These are phyloP conservation scores for Wickerhamiella pararugosa DNA, from an alignment of 1,139 yeast genomes.

Conservation along the genomic window DNA sequence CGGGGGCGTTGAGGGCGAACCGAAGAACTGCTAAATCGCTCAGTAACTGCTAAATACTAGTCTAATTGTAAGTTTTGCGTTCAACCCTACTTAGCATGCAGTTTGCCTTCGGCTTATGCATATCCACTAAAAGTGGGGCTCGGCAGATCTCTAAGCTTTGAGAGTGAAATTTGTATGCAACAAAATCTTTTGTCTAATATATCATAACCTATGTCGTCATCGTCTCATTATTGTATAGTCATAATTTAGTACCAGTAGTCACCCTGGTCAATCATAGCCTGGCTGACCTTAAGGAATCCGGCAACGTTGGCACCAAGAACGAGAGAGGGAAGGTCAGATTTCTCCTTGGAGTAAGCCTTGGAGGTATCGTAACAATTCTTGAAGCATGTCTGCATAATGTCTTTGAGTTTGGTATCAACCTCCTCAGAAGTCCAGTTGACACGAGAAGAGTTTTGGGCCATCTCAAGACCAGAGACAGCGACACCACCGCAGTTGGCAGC, in stretches of 20 bases:
- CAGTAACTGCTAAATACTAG: no score
- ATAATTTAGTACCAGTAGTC: conserved; percentile 36
- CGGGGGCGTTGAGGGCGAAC: no score
- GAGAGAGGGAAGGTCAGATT: conserved; percentile 67
- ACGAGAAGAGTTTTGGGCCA: conserved; percentile 98
- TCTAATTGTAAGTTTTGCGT: no score
- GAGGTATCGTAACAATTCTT: conserved; percentile 86
- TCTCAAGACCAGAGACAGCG: conserved; percentile 94
- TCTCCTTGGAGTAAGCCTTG: conserved; percentile 56
- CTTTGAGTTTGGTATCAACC: conserved; percentile 76
- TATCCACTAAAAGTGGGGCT: no score
- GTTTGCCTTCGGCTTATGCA: no score
- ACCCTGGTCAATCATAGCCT: conserved; percentile 97
- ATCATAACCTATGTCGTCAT: no score
- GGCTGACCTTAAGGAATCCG: conserved; percentile 96
- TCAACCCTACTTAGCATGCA: no score
- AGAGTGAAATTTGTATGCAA: no score
- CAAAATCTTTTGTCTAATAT: no score
- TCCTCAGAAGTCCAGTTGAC: conserved; percentile 75
- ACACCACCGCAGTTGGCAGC: conserved; percentile 99
- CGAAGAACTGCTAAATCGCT: no score
- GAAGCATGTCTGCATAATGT: conserved; percentile 88
- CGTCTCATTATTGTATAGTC: no score
- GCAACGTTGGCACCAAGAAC: conserved; percentile 99
- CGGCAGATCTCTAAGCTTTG: no score